Base-by-base conservation (phyloP, 768 basidiomycete genomes). In the Serendipita sp. region DNA sequence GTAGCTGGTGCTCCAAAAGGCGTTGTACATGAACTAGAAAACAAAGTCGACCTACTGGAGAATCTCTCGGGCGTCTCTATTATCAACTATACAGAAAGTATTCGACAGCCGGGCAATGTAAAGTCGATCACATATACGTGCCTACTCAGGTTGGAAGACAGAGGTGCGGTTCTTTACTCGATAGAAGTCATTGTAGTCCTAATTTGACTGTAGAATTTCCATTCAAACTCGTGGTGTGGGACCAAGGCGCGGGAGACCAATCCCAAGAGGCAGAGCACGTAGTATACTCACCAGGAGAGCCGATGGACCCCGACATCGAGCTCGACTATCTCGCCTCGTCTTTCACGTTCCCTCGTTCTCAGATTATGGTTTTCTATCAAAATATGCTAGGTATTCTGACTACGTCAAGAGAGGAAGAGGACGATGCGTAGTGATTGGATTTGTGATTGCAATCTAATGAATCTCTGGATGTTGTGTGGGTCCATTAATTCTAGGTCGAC, bases 311-410 rank as follows among this genome's bases (percentile, higher is more conserved):
- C 8, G 34, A 37, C 35, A 32, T 60, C 16, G 56, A 60, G 11
- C 28, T 60, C 56, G 28, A 38, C 18, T 60, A 60, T 35, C 56
- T 60, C 5, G 56, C 56, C 16, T 4, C 16, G 0, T 60, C 56
- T 28, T 60, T 60, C 28, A 60, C 56, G 11, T 60, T 60, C 56
- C 56, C 56, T 10, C 56, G 56, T 2, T 60, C 56, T 35, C 56
- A 60, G 30, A 28, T 60, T 4, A 11, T 10, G 30, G 56, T 60
- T n/a, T 60, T 60, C 34, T 60, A 60, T 60, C 56, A 60, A 30
- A 60, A 60, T 35, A 60, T 60, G 18, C 4, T 60, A 10, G 35
- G 35, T n/a, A 35, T 60, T 0, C 8, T 60, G 30, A 30, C 28
- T n/a, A 24, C 24, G 24, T n/a, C 30, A 60, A n/a, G 8, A 8